These are phyloP conservation scores for Coelastrella sp. DNA, from an alignment of 139 green algal genomes.

Conservation along the genomic window DNA sequence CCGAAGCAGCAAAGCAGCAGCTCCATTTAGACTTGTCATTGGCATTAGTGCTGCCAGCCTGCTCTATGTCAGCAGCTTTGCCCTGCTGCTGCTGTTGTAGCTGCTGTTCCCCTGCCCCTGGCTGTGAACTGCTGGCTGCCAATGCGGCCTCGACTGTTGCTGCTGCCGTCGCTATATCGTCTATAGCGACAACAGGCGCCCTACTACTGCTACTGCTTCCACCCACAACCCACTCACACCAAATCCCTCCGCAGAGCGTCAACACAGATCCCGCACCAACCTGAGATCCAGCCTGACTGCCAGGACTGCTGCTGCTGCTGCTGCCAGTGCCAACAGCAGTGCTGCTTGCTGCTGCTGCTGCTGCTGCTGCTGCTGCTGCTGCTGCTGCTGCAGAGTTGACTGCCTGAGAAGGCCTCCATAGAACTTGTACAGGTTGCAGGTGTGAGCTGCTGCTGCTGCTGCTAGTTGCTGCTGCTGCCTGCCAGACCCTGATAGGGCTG, in stretches of 20 bases:
- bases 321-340: neutral
- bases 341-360: neutral
- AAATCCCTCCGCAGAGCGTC: slow-evolving; percentile 1
- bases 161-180: slow-evolving; percentile 18
- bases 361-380: neutral
- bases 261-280: slow-evolving; percentile 3
- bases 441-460: neutral
- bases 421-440: neutral
- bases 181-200: neutral
- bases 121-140: no score
- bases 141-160: neutral
- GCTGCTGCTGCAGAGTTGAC: neutral
- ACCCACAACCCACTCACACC: slow-evolving; percentile 20
- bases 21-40: neutral
- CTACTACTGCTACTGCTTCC: neutral
- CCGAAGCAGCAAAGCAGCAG: neutral
- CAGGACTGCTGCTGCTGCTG: neutral
- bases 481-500: neutral
- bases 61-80: neutral
- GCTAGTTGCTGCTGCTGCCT: slow-evolving; percentile 14
- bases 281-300: neutral
- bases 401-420: neutral
- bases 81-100: neutral
- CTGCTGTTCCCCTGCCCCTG: no score
- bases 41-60: neutral